A percentile compares a stretch with the other conserved stretches of the same genome.
Conservation (phyloP, 148 eudicot genomes). For the Cornus suecica region DNA sequence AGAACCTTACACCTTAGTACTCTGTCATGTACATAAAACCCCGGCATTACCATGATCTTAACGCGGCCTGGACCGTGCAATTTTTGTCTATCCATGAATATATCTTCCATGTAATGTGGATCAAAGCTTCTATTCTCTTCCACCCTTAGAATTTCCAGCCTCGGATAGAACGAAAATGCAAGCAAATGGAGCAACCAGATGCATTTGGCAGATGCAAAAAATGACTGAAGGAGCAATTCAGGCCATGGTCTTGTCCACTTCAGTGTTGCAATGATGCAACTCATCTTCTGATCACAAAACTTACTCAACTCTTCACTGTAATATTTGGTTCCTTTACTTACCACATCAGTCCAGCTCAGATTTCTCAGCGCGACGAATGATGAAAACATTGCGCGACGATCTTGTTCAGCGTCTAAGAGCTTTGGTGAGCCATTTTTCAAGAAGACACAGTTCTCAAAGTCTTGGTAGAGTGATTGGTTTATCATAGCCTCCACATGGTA, state of each 20-base stretch:
- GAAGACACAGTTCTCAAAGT: conserved; percentile 83
- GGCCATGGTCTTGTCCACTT: conserved; percentile 91
- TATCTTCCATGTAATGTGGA: conserved; percentile 76
- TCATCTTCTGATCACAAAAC: conserved; percentile 96
- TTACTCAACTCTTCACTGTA: conserved; percentile 87
- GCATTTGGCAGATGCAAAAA: conserved; percentile 93
- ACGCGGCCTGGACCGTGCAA: conserved; percentile 49
- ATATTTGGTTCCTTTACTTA: conserved; percentile 85
- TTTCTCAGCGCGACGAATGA: conserved; percentile 70
- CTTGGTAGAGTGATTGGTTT: conserved; percentile 73
- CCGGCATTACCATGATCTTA: conserved; percentile 93
- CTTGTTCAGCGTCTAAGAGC: conserved; percentile 60
- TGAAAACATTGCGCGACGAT: conserved; percentile 59
- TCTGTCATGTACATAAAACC: conserved; percentile 85
- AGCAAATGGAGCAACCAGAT: conserved; percentile 91
- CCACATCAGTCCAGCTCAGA: conserved; percentile 84
- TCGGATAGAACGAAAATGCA: conserved; percentile 71
- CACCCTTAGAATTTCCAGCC: conserved; percentile 68
- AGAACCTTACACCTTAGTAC: conserved; percentile 86
- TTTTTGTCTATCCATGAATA: conserved; percentile 56
- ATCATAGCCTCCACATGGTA: conserved; percentile 79
- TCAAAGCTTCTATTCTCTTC: conserved; percentile 75
- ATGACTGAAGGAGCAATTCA: conserved; percentile 76
- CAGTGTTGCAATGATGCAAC: conserved; percentile 47
- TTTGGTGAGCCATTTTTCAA: conserved; percentile 73